phyloP scores from a whole-genome alignment of 305 asterid genomes.

The Withania somnifera region DNA sequence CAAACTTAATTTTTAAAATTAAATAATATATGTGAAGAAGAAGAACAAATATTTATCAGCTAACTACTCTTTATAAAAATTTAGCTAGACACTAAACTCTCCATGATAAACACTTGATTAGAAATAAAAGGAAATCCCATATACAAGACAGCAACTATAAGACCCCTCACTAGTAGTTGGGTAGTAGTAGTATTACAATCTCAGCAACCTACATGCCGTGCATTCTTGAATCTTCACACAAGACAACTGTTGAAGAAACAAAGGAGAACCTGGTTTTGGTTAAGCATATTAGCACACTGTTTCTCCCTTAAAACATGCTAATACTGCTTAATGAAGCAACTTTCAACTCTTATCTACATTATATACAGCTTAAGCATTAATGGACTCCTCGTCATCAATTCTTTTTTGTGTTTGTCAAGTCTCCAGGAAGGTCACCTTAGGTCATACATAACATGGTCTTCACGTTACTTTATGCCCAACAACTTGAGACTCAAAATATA shows the following conservation, averaged over 20 bases:
- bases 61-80: neutral
- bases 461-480: conserved; percentile 1
- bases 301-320: conserved; percentile 4
- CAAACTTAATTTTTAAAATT: too few species aligned
- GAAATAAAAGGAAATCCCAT: neutral
- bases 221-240: neutral
- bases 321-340: conserved; percentile 1
- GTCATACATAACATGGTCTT: neutral
- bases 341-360: conserved; percentile 29
- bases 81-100: neutral
- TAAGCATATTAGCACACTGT: conserved; percentile 26
- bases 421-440: conserved; percentile 28
- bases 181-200: neutral
- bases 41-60: neutral
- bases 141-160: neutral
- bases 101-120: neutral
- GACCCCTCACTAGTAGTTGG: neutral
- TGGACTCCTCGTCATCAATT: neutral
- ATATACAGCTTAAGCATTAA: neutral
- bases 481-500: neutral
- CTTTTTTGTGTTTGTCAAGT: conserved; percentile 5
- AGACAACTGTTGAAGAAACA: neutral
- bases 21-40: too few species aligned
- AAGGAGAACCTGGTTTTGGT: conserved; percentile 1
- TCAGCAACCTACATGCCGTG: neutral